A percentile compares a stretch with the other conserved stretches of the same genome.
These are phyloP conservation scores for Hypholoma sublateritium DNA, from an alignment of 768 basidiomycete species.

Conservation along the genomic window DNA sequence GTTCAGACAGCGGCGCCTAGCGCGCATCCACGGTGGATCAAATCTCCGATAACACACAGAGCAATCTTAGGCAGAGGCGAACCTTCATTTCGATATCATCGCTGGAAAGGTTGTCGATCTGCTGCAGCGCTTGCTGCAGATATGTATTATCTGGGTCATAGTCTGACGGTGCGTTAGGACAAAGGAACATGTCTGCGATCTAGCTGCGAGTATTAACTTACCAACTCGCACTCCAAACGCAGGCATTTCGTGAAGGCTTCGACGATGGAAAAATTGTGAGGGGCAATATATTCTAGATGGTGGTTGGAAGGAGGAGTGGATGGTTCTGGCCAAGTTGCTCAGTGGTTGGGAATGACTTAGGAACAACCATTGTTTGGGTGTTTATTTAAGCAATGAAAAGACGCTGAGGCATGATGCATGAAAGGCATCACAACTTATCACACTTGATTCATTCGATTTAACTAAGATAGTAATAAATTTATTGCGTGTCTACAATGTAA, in stretches of 20 bases:
- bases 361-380: background rate
- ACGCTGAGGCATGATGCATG: background rate
- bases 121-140: constrained; percentile 44
- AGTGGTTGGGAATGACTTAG: too few relatives aligned
- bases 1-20: constrained; percentile 44
- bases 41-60: constrained; percentile 2
- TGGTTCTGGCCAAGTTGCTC: background rate
- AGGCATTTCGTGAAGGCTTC: background rate
- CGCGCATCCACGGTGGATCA: constrained; percentile 2
- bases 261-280: background rate
- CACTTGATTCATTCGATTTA: background rate
- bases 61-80: constrained; percentile 13
- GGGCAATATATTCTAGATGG: background rate
- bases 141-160: constrained; percentile 17
- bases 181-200: background rate
- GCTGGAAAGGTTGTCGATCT: constrained; percentile 56
- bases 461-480: constrained; percentile 13
- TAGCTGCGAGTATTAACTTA: background rate
- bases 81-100: constrained; percentile 78
- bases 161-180: constrained; percentile 14
- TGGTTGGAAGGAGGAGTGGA: background rate
- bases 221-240: background rate
- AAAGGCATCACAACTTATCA: too few relatives aligned
- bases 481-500: constrained; percentile 13
- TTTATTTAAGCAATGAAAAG: background rate